Percentiles rank a stretch among this genome's conserved stretches.
These are phyloP conservation scores for Avena sativa DNA, from an alignment of 176 grass and related monocot genomes.

Conservation along the genomic window DNA sequence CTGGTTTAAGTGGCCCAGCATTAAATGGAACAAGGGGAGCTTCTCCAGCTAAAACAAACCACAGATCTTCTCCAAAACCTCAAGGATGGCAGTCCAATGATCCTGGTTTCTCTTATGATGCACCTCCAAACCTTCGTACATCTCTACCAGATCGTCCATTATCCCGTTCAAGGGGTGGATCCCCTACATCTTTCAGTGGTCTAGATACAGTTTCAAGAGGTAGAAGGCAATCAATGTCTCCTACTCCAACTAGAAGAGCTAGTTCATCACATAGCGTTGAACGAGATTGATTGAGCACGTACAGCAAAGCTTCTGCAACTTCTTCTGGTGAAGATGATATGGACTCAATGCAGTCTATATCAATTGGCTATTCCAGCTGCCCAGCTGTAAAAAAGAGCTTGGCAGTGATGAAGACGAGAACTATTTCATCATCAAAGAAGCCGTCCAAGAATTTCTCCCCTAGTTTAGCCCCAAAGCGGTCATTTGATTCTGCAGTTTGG, in stretches of 20 bases:
- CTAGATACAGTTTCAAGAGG: constrained; percentile 58
- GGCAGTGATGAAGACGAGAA: constrained; percentile 64
- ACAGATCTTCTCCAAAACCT: constrained; percentile 73
- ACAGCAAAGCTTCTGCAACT: constrained; percentile 71
- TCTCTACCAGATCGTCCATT: constrained; percentile 70
- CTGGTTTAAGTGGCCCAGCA: constrained; percentile 57
- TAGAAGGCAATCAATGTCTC: constrained; percentile 87
- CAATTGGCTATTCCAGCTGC: constrained; percentile 55
- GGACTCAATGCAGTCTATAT: constrained; percentile 70
- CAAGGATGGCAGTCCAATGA: constrained; percentile 75
- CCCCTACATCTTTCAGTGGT: constrained; percentile 64
- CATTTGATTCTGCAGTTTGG: constrained; percentile 89
- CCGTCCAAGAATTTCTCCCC: constrained; percentile 60
- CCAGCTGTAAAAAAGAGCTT: constrained; percentile 63
- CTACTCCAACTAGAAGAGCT: constrained; percentile 80
- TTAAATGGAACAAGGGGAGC: constrained; percentile 61
- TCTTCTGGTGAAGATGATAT: constrained; percentile 88
- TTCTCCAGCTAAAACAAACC: constrained; percentile 68
- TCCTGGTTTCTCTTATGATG: constrained; percentile 74
- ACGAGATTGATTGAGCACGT: constrained; percentile 63
- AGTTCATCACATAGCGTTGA: constrained; percentile 78
- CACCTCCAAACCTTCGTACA: constrained; percentile 81
- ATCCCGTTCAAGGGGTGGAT: constrained; percentile 72
- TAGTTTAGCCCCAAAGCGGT: constrained; percentile 72
- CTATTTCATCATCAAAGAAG: constrained; percentile 80